Evolutionary conservation across 164 flowering plant species (phyloP).

Genomic region (Euptelea pleiosperma): DNA sequence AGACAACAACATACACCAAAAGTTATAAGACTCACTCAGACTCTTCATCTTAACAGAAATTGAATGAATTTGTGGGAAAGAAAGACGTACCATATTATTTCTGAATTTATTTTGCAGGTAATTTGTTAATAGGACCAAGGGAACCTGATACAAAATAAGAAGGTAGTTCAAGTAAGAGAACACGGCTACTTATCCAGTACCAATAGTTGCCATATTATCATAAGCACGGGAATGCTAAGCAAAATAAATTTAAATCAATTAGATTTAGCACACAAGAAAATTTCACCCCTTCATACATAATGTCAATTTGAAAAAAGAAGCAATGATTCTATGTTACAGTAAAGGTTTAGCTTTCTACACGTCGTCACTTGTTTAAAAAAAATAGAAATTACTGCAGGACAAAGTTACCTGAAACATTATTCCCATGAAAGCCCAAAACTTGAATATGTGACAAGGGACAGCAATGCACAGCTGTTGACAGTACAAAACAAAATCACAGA

Average conservation of each 20-base stretch:
- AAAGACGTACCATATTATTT: conserved; percentile 66
- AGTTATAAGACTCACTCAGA: not conserved
- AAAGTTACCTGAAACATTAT: conserved; percentile 77
- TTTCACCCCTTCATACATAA: not conserved
- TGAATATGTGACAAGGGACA: conserved; percentile 93
- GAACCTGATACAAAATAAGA: conserved; percentile 48
- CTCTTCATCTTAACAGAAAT: not conserved
- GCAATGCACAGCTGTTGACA: conserved; percentile 73
- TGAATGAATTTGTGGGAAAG: not conserved
- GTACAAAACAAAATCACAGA: not conserved
- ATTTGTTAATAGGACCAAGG: conserved; percentile 77
- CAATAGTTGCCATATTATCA: too few relatives aligned
- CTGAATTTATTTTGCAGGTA: conserved; percentile 67
- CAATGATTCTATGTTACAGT: not conserved
- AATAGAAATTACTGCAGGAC: not conserved
- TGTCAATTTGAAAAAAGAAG: too few relatives aligned
- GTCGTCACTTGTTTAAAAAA: not conserved
- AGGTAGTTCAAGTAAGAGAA: too few relatives aligned
- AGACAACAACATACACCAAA: not conserved
- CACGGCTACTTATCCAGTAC: too few relatives aligned
- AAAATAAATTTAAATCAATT: not conserved
- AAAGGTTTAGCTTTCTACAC: not conserved
- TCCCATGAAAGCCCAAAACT: conserved; percentile 92
- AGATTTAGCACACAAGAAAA: not conserved
- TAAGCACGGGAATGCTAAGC: too few relatives aligned